Evolutionary conservation across 2,329 filamentous ascomycete species (phyloP), one percentile per base, ranked within the genome.

Genomic region (Sporothrix luriei): DNA sequence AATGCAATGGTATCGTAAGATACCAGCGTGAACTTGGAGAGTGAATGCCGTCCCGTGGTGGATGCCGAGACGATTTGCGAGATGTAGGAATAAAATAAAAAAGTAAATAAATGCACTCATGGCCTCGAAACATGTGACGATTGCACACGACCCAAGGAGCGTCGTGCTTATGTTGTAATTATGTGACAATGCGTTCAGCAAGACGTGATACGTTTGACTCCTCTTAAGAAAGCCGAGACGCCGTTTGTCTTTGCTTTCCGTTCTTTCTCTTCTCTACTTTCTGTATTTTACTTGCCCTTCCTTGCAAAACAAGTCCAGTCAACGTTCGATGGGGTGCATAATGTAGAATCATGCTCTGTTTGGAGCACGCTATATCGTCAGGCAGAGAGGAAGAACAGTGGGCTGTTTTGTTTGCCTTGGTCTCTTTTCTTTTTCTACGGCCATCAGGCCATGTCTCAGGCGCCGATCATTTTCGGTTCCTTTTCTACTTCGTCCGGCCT

Each of bases 381-480:
- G 4, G 6, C 33, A 24, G 49, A 49, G 19, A 1, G 21, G 7
- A 49, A n/a, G 61, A 33, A 24, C 40, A 49, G 33, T 24, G 40
- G 43, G 1, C 7, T 33, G 1, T 33, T 9, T 33, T 5, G 3
- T 29, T 43, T 43, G 2, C 2, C 40, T 43, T 10, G 13, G 40
- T 43, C 9, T 10, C 29, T 33, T 33, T 33, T 33, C 14, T 49
- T 26, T 48, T 64, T 64, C 16, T 64, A 46, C 40, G 46, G 46
- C 62, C 51, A 51, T 51, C 62, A 33, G 62, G 38, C 61, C 26
- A 29, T 65, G 62, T 65, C 46, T 65, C 62, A 52, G 26, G 9
- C 14, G 5, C 61, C 61, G 29, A 43, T 24, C 61, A 64, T 66
- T 24, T 26, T 43, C 11, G 40, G 13, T 14, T 43, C 40, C 14